These are phyloP conservation scores for Tetrapisispora arboricola DNA, from an alignment of 805 yeast species.

Conservation along the genomic window DNA sequence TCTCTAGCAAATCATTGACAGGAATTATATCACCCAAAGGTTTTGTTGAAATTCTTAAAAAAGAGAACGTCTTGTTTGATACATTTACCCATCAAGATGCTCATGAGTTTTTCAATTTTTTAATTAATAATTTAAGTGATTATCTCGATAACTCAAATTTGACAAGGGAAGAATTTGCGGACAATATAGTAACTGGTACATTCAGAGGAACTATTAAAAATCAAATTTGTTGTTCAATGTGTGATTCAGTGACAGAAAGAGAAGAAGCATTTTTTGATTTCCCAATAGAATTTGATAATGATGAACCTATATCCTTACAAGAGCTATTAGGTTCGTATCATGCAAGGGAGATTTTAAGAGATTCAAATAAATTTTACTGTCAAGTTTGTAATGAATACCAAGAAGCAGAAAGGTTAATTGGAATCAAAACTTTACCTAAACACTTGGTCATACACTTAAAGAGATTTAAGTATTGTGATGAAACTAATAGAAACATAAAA, in stretches of 20 bases:
- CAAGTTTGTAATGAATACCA: constrained; percentile 83
- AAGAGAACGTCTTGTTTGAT: constrained; percentile 75
- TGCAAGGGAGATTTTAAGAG: constrained; percentile 74
- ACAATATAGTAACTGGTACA: constrained; percentile 51
- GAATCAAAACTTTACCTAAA: constrained; percentile 66
- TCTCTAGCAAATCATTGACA: constrained; percentile 52
- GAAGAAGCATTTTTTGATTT: constrained; percentile 83
- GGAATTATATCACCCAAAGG: constrained; percentile 81
- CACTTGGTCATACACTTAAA: constrained; percentile 76
- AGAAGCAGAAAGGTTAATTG: constrained; percentile 88
- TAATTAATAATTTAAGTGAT: constrained; percentile 65
- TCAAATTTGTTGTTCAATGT: constrained; percentile 83
- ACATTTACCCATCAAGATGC: constrained; percentile 97
- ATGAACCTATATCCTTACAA: constrained; percentile 64
- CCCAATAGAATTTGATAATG: constrained; percentile 73
- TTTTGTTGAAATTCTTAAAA: constrained; percentile 65
- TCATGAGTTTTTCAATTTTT: constrained; percentile 85
- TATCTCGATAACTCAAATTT: constrained; percentile 17
- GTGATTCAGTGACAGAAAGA: constrained; percentile 71
- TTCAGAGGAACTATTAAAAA: constrained; percentile 82
- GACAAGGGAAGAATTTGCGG: constrained; percentile 11
- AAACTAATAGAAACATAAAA: constrained; percentile 67
- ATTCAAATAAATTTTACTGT: constrained; percentile 85
- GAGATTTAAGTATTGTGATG: constrained; percentile 84
- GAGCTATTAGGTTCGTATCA: constrained; percentile 38